Base-by-base conservation (phyloP, 208 protist species). In the Leishmania martiniquensis region DNA sequence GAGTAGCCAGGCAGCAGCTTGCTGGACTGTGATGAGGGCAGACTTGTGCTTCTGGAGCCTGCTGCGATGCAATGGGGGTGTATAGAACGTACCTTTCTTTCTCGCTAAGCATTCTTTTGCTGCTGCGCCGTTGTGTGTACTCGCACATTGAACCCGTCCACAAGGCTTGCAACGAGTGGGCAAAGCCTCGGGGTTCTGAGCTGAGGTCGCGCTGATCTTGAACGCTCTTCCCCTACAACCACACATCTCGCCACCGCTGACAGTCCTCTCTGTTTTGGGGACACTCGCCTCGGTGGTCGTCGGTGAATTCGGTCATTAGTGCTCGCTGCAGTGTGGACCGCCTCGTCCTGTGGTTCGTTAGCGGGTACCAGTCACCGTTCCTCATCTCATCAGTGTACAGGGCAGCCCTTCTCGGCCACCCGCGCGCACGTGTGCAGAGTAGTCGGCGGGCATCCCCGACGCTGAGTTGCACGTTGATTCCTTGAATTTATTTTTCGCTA, bases 401-500 rank as follows among this genome's bases (percentile, higher is more conserved):
- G 10, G 12, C n/a, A 34, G 57, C 20, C 29, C 57, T 20, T 69
- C 10, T 15, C 6, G 39, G 39, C 44, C 59, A 34, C 32, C n/a
- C n/a, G 2, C 39, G 62, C 45, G 66, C 20, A n/a, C 52, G 42
- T 71, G 39, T 72, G 68, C 57, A 9, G 32, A 45, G 34, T 1
- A 57, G 44, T 70, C 42, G 49, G 62, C 32, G 6, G 20, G 65
- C 9, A 57, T 57, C 6, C 17, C 57, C 7, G 32, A 70, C 49
- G 49, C 49, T 52, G 20, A 52, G 49, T 17, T 52, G 49, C 49
- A 52, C 49, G 12, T 52, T 52, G 17, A 3, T 76, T 4, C 45
- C 25, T 69, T 68, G 39, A 29, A 71, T 62, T 65, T 65, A 34
- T 39, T 66, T 77, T 73, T 63, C 17, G 17, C 44, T 9, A n/a